Evolutionary conservation across 345 rosid genomes (phyloP).

Genomic region (Gossypium australe): DNA sequence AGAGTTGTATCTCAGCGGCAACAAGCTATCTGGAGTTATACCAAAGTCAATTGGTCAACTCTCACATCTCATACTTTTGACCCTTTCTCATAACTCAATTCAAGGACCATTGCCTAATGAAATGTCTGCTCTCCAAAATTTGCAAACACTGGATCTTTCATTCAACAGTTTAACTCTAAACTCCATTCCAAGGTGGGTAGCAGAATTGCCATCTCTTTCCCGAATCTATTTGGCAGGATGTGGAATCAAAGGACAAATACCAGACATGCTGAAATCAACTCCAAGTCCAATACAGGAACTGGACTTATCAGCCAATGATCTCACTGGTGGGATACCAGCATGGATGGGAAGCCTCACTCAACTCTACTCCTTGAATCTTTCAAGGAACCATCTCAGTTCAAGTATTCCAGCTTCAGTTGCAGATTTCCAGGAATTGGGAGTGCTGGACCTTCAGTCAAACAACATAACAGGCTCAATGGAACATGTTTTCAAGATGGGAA

Average conservation of each 20-base stretch:
- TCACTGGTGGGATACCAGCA: slow-evolving; percentile 34
- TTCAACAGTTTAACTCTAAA: slow-evolving; percentile 39
- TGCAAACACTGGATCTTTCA: slow-evolving; percentile 46
- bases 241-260: slow-evolving; percentile 42
- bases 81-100: slow-evolving; percentile 34
- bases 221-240: slow-evolving; percentile 36
- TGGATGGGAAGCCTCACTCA: slow-evolving; percentile 47
- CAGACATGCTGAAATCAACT: slow-evolving; percentile 30
- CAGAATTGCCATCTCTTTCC: slow-evolving; percentile 44
- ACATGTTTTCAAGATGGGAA: slow-evolving; percentile 32
- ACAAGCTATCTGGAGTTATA: slow-evolving; percentile 30
- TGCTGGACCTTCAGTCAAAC: slow-evolving; percentile 51
- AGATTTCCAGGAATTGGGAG: slow-evolving; percentile 25
- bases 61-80: slow-evolving; percentile 32
- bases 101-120: slow-evolving; percentile 39
- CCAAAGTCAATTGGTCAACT: slow-evolving; percentile 39
- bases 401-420: slow-evolving; percentile 30
- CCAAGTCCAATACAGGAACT: slow-evolving; percentile 48
- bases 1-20: slow-evolving; percentile 43
- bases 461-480: slow-evolving; percentile 35
- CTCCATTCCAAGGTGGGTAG: slow-evolving; percentile 38
- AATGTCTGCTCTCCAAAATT: slow-evolving; percentile 39
- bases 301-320: slow-evolving; percentile 40
- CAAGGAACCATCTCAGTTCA: slow-evolving; percentile 38
- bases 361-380: slow-evolving; percentile 44